Percentiles rank a stretch among this genome's conserved stretches.
These are phyloP conservation scores for Sporothrix brunneoviolacea DNA, from an alignment of 2,329 filamentous ascomycete genomes.

Conservation along the genomic window DNA sequence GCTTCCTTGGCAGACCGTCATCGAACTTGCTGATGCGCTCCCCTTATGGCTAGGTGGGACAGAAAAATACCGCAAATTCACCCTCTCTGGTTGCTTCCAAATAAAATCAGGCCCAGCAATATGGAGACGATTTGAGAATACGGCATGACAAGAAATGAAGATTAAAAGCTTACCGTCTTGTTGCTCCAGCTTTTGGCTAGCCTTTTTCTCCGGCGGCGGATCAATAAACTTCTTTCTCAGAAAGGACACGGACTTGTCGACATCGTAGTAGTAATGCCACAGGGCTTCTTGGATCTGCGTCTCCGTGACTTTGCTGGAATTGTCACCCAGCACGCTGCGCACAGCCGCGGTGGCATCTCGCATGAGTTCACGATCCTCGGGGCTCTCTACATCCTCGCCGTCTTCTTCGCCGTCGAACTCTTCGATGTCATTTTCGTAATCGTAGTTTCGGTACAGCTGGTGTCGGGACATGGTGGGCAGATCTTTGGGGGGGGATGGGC, in stretches of 20 bases:
- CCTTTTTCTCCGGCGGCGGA: slow-evolving; percentile 33
- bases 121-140: background rate
- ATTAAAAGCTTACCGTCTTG: slow-evolving; percentile 23
- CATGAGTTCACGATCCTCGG: slow-evolving; percentile 48
- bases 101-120: no score
- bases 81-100: no score
- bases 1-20: slow-evolving; percentile 13
- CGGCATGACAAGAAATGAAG: background rate
- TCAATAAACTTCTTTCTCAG: slow-evolving; percentile 59
- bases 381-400: slow-evolving; percentile 39
- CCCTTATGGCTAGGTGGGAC: background rate
- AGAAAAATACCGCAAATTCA: background rate
- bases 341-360: slow-evolving; percentile 61
- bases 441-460: slow-evolving; percentile 39
- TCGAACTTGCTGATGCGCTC: slow-evolving; percentile 10
- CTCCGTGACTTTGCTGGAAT: slow-evolving; percentile 48
- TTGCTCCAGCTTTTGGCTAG: slow-evolving; percentile 11
- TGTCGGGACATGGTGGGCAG: slow-evolving; percentile 38
- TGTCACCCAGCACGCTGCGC: slow-evolving; percentile 54
- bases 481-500: background rate
- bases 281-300: slow-evolving; percentile 78
- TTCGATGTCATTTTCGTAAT: slow-evolving; percentile 45
- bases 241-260: slow-evolving; percentile 77
- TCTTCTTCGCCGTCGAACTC: slow-evolving; percentile 37
- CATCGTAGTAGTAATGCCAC: slow-evolving; percentile 95